Percentiles rank a stretch among this genome's conserved stretches.
Conservation (phyloP, 1,284 basidiomycete species). For the Trametes pubescens region DNA sequence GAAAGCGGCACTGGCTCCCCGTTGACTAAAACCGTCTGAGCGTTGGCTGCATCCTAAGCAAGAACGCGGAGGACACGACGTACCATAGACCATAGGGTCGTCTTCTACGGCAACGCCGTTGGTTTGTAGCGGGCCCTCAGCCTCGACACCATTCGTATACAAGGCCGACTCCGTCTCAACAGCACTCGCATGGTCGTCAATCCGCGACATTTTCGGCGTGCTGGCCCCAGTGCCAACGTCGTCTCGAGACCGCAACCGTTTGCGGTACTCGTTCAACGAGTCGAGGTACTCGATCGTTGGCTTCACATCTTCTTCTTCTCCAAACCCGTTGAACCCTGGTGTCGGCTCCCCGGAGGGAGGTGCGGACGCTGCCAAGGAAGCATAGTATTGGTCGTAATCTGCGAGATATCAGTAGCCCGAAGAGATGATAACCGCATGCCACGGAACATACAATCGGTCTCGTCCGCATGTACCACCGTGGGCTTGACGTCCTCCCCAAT, state of each 20-base stretch:
- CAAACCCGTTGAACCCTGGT: slow-evolving; percentile 57
- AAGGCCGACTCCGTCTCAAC: slow-evolving; percentile 26
- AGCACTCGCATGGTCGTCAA: slow-evolving; percentile 42
- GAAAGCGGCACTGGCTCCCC: slow-evolving; percentile 74
- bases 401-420: not conserved
- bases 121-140: slow-evolving; percentile 30
- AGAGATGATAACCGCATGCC: not conserved
- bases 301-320: slow-evolving; percentile 73
- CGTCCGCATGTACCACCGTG: slow-evolving; percentile 52
- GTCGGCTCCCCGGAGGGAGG: slow-evolving; percentile 65
- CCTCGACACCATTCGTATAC: slow-evolving; percentile 26
- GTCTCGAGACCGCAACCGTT: slow-evolving; percentile 72
- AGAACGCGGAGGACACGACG: slow-evolving; percentile 33
- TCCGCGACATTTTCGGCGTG: slow-evolving; percentile 55
- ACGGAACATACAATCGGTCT: slow-evolving; percentile 65
- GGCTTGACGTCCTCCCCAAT: slow-evolving; percentile 66
- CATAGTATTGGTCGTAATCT: slow-evolving; percentile 86
- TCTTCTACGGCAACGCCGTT: slow-evolving; percentile 34
- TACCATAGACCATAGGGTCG: slow-evolving; percentile 71
- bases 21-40: slow-evolving; percentile 57
- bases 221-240: slow-evolving; percentile 54
- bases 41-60: not conserved
- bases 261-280: slow-evolving; percentile 71
- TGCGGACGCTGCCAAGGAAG: slow-evolving; percentile 71
- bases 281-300: slow-evolving; percentile 70